A percentile compares a stretch with the other conserved stretches of the same genome.
Conservation (phyloP, 2,329 filamentous ascomycete genomes). For the Phaeophleospora eucalypticola region DNA sequence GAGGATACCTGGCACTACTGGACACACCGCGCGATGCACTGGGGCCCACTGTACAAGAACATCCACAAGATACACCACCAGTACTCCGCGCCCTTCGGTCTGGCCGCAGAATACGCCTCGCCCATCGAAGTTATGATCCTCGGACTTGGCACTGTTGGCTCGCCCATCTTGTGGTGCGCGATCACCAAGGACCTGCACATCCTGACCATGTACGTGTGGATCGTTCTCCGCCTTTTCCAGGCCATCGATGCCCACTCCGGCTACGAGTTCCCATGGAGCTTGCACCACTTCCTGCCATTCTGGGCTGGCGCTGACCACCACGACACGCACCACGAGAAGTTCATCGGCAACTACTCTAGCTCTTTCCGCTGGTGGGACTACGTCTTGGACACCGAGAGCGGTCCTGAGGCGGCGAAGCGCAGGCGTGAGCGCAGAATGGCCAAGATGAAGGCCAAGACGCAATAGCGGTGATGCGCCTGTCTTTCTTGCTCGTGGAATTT, state of each 20-base stretch:
- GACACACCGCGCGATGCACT: constrained; percentile 88
- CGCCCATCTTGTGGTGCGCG: constrained; percentile 77
- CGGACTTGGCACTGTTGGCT: constrained; percentile 77
- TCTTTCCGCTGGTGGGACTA: constrained; percentile 99
- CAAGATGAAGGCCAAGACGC: constrained; percentile 61
- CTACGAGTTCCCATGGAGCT: constrained; percentile 96
- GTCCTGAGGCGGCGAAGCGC: constrained; percentile 77
- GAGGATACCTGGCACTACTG: constrained; percentile 99
- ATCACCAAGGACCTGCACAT: constrained; percentile 87
- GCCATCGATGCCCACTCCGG: constrained; percentile 96
- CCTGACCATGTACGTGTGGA: constrained; percentile 97
- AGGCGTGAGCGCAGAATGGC: constrained; percentile 74
- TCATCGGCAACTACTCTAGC: constrained; percentile 96
- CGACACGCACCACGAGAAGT: constrained; percentile 95
- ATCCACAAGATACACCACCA: constrained; percentile 99
- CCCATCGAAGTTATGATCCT: constrained; percentile 96
- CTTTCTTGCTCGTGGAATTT: no score
- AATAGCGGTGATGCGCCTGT: constrained; percentile 46
- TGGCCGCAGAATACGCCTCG: constrained; percentile 95
- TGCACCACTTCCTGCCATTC: constrained; percentile 93
- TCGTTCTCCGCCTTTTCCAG: constrained; percentile 87
- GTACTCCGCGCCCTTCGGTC: constrained; percentile 93
- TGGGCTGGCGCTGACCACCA: constrained; percentile 98
- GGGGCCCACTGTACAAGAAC: constrained; percentile 88
- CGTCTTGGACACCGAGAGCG: constrained; percentile 86